Evolutionary conservation across 2,329 filamentous ascomycete genomes (phyloP), one percentile per base, ranked within the genome.

Genomic region (Shiraia sp.): DNA sequence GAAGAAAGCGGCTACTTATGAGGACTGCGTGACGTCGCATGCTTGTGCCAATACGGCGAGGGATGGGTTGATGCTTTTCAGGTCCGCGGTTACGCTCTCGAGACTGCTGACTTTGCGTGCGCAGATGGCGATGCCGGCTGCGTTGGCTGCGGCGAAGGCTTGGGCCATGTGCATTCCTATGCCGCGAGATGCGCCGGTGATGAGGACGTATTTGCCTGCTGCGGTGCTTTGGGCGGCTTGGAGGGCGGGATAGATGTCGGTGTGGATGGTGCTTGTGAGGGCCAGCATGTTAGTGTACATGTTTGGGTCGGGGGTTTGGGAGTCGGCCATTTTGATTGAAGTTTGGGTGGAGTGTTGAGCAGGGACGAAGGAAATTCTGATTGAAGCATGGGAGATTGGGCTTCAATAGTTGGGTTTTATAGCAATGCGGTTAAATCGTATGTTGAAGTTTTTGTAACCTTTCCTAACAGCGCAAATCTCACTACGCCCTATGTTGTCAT

Each of bases 141-240:
- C 71, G 0, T 64, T 63, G 0, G 76, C 77, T 1, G 54, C 42
- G 8, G 69, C 64, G 49, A 77, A 68, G 6, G 49, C 43, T 26
- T 42, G 4, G 3, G 35, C 35, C 16, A 37, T 30, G 2, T 26
- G 24, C 16, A n/a, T n/a, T 19, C 67, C 66, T 12, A 71, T 59
- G 7, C 62, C 59, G 8, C 33, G 37, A 10, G 45, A 52, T 23
- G 53, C 65, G n/a, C 65, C 64, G 9, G 61, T 66, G 13, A 68
- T 51, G 8, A 66, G 33, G 9, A 69, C 46, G 22, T 38, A 41
- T 40, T 66, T 68, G 29, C 63, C 64, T 4, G 30, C 36, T 1
- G 51, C 48, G 1, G 43, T 57, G 2, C 61, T 43, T 1, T 53
- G 53, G 0, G 34, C 19, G 0, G 66, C 59, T 22, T 51, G 47